Conservation (phyloP, 2,329 filamentous ascomycete species). For the Trichocomaceae sp. region DNA sequence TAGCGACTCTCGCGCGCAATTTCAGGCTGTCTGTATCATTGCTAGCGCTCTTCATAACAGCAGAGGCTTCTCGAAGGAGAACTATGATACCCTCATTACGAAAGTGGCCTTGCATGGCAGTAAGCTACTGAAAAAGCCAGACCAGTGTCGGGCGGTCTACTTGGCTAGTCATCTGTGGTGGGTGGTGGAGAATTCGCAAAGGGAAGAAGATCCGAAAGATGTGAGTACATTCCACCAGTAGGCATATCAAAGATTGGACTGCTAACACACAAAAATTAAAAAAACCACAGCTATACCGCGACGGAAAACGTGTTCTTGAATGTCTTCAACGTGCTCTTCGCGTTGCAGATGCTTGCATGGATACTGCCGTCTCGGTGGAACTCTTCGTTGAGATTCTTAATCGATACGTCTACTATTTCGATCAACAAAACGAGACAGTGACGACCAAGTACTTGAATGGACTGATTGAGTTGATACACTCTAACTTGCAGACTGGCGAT, state of each 20-base stretch:
- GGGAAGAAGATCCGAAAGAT: slow-evolving; percentile 74
- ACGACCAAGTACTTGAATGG: slow-evolving; percentile 98
- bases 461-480: slow-evolving; percentile 95
- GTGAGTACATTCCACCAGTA: slow-evolving; percentile 45
- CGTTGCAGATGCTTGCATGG: slow-evolving; percentile 98
- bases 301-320: slow-evolving; percentile 93
- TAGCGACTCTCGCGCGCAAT: slow-evolving; percentile 91
- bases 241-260: not conserved
- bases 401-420: slow-evolving; percentile 98
- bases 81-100: slow-evolving; percentile 97
- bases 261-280: slow-evolving; percentile 19
- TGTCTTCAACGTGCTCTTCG: slow-evolving; percentile 91
- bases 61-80: slow-evolving; percentile 87
- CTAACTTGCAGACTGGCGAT: slow-evolving; percentile 82
- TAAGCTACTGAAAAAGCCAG: slow-evolving; percentile 93
- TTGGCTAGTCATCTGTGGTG: slow-evolving; percentile 97
- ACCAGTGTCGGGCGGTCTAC: slow-evolving; percentile 95
- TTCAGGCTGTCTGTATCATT: slow-evolving; percentile 94
- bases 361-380: slow-evolving; percentile 92
- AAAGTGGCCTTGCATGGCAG: slow-evolving; percentile 95
- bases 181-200: slow-evolving; percentile 74
- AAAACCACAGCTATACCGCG: slow-evolving; percentile 70
- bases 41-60: slow-evolving; percentile 83
- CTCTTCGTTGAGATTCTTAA: slow-evolving; percentile 98
- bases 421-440: slow-evolving; percentile 97